phyloP scores from a whole-genome alignment of 805 yeast genomes.

The Candida multigemmis region DNA sequence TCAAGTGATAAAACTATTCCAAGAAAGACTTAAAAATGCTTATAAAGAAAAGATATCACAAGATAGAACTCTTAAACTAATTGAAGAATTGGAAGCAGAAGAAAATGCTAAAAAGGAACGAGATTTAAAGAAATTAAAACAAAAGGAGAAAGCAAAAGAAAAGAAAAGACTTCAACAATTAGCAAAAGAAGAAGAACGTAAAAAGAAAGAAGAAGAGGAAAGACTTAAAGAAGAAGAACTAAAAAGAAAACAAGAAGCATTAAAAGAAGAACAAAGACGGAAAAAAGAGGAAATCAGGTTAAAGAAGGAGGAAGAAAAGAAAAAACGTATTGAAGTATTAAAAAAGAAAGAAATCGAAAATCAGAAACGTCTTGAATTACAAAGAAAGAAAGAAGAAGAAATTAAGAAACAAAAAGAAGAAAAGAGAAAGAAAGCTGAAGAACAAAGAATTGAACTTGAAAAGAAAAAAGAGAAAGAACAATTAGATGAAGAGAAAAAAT shows the following conservation, averaged over 20 bases:
- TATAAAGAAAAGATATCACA: conserved; percentile 77
- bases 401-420: conserved; percentile 16
- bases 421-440: conserved; percentile 13
- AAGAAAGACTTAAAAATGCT: conserved; percentile 63
- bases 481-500: background rate
- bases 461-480: conserved; percentile 1
- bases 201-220: conserved; percentile 46
- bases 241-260: conserved; percentile 20
- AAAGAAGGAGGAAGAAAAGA: conserved; percentile 40
- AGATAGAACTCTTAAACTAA: conserved; percentile 52
- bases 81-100: conserved; percentile 66
- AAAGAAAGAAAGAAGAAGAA: conserved; percentile 18
- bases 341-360: conserved; percentile 24
- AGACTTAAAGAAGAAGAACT: conserved; percentile 23
- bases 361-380: conserved; percentile 19
- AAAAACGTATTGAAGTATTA: conserved; percentile 29
- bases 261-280: conserved; percentile 27
- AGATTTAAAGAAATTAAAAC: conserved; percentile 55
- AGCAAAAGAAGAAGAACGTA: conserved; percentile 55
- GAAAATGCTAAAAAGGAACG: conserved; percentile 54
- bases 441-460: conserved; percentile 8
- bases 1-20: conserved; percentile 70
- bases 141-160: conserved; percentile 63
- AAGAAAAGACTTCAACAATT: conserved; percentile 54
- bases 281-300: conserved; percentile 28